Percentiles rank a stretch among this genome's conserved stretches.
Evolutionary conservation across 2,329 filamentous ascomycete species (phyloP).

Genomic region (Talaromyces sp.): DNA sequence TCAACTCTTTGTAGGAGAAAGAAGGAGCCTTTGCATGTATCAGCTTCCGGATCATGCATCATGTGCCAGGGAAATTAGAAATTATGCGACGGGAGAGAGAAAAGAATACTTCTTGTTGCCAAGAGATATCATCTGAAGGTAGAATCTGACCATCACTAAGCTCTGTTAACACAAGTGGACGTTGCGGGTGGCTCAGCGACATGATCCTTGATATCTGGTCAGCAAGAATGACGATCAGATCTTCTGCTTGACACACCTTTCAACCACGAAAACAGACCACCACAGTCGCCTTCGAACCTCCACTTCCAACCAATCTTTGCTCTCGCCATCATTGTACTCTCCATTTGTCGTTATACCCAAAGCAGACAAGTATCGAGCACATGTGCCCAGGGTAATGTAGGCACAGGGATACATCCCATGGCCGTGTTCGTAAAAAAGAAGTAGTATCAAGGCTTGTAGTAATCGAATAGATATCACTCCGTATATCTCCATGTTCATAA

Average conservation of each 20-base stretch:
- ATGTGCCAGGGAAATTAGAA: neutral
- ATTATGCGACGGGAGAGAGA: neutral
- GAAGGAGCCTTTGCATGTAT: neutral
- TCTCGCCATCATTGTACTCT: neutral
- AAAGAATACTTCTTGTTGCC: neutral
- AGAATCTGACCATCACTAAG: neutral
- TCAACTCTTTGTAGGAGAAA: constrained; percentile 5
- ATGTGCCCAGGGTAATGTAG: neutral
- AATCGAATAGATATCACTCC: constrained; percentile 44
- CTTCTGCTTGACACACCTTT: neutral
- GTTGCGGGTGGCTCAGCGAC: neutral
- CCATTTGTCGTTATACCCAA: neutral
- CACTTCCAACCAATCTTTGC: neutral
- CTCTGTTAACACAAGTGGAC: neutral
- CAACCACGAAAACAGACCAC: neutral
- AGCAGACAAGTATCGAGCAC: neutral
- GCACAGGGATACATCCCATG: constrained; percentile 48
- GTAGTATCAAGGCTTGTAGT: constrained; percentile 47
- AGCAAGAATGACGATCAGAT: neutral
- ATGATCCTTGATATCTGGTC: neutral
- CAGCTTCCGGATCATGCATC: neutral
- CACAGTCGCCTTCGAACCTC: neutral
- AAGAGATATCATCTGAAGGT: neutral
- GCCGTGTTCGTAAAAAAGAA: constrained; percentile 49
- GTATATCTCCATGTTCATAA: constrained; percentile 14